These are phyloP conservation scores for Antarctomyces pellizariae DNA, from an alignment of 495 filamentous ascomycete genomes.

Conservation along the genomic window DNA sequence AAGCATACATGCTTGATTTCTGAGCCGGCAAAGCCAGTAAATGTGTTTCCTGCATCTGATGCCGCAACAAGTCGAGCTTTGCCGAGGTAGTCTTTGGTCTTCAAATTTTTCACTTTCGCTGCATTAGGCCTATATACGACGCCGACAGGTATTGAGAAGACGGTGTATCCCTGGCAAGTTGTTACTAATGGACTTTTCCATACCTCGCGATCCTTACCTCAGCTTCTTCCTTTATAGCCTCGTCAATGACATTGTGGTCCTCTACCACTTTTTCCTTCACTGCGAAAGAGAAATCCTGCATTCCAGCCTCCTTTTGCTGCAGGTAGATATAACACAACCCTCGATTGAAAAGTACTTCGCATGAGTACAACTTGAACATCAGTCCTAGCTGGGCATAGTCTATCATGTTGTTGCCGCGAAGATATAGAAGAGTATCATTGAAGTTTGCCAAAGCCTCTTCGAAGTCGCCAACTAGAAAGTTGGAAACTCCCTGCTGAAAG, in stretches of 20 bases:
- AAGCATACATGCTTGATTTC: slow-evolving; percentile 40
- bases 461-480: slow-evolving; percentile 92
- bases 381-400: slow-evolving; percentile 95
- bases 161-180: slow-evolving; percentile 62
- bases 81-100: slow-evolving; percentile 89
- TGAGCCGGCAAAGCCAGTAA: slow-evolving; percentile 50
- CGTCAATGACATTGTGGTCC: slow-evolving; percentile 93
- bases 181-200: slow-evolving; percentile 9
- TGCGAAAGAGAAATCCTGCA: slow-evolving; percentile 79
- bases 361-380: slow-evolving; percentile 90
- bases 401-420: slow-evolving; percentile 89
- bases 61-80: slow-evolving; percentile 85
- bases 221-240: slow-evolving; percentile 80
- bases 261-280: slow-evolving; percentile 90
- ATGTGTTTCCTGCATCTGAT: slow-evolving; percentile 53
- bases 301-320: slow-evolving; percentile 66
- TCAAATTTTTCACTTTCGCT: slow-evolving; percentile 94
- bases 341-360: slow-evolving; percentile 94
- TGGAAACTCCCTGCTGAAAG: slow-evolving; percentile 96
- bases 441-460: slow-evolving; percentile 96
- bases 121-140: slow-evolving; percentile 89
- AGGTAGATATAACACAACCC: slow-evolving; percentile 96
- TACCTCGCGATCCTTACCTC: slow-evolving; percentile 32
- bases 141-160: slow-evolving; percentile 95
- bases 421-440: slow-evolving; percentile 89